Evolutionary conservation across 1,139 yeast species (phyloP), one percentile per base, ranked within the genome.

Genomic region (Eremothecium cymbalariae): DNA sequence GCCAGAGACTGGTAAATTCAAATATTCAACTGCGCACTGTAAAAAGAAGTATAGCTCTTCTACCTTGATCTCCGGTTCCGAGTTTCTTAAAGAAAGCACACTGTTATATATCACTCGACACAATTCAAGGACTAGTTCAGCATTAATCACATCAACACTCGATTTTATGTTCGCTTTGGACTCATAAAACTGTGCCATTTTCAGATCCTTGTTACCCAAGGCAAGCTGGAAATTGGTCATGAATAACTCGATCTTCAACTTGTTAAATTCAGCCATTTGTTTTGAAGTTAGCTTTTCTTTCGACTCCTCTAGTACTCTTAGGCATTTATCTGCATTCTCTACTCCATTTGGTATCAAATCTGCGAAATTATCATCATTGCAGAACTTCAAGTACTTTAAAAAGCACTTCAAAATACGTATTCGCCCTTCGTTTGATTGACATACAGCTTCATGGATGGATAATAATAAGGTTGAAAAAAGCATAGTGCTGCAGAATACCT

Each of bases 101-200:
- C 50, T 22, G 28, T 51, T 51, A 28, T 48, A 50, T 9, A 47
- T 40, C 6, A 47, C 38, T 24, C 54, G 38, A 17, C 49, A 41
- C n/a, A 50, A 21, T 29, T 50, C 55, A 6, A 50, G 22, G 4
- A 48, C 25, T 9, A 37, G 27, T 7, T 41, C 34, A 2, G 48
- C 31, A 23, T 45, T 42, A 13, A 46, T 16, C 3, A 25, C 7
- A 3, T 21, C 14, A 2, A 18, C 11, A 11, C 39, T 35, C 7
- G 39, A 32, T 7, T 32, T 19, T 5, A 47, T 28, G 16, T 46
- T 33, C 2, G 45, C 32, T 30, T 48, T 46, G 5, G 37, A 21
- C 7, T 41, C 33, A 32, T 43, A 48, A 7, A 46, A 31, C 12
- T 38, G 40, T 6, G 55, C 53, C 9, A 43, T 41, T 28, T 48